These are phyloP conservation scores for Ascochyta koolunga DNA, from an alignment of 2,329 filamentous ascomycete species.

Conservation along the genomic window DNA sequence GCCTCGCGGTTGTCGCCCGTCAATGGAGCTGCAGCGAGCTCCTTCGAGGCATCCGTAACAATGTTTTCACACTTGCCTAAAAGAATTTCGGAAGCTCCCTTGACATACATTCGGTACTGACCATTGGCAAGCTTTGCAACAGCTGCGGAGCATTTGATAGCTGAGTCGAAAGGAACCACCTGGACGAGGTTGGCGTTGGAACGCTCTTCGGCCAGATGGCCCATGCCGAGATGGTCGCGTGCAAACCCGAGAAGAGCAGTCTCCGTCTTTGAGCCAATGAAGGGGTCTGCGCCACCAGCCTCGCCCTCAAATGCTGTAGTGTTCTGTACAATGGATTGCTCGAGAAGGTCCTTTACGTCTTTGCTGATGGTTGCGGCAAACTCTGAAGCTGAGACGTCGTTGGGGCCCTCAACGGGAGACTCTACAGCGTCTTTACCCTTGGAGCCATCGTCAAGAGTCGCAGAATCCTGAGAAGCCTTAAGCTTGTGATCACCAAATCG, in stretches of 20 bases:
- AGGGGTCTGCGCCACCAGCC: constrained; percentile 55
- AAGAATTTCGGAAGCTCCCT: constrained; percentile 60
- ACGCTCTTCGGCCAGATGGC: constrained; percentile 64
- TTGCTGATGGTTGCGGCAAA: constrained; percentile 60
- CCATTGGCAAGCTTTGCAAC: constrained; percentile 63
- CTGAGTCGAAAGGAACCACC: constrained; percentile 67
- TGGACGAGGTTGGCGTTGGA: constrained; percentile 65
- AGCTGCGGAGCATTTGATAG: constrained; percentile 72
- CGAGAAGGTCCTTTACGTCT: constrained; percentile 62
- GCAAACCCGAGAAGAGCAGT: constrained; percentile 75
- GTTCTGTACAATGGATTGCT: constrained; percentile 59
- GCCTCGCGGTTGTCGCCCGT: constrained; percentile 63
- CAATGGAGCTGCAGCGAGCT: constrained; percentile 59
- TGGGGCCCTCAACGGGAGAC: constrained; percentile 48
- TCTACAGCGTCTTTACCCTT: constrained; percentile 42
- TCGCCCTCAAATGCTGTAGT: constrained; percentile 52
- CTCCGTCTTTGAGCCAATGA: constrained; percentile 79
- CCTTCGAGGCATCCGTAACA: constrained; percentile 65
- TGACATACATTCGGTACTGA: constrained; percentile 63
- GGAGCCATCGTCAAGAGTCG: constrained; percentile 32
- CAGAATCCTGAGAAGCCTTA: constrained; percentile 24
- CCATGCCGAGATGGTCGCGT: constrained; percentile 69
- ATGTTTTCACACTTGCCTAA: constrained; percentile 58
- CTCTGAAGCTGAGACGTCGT: constrained; percentile 59
- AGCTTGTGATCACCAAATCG: constrained; percentile 59